These are phyloP conservation scores for Ephemerocybe angulata DNA, from an alignment of 768 basidiomycete species.

Conservation along the genomic window DNA sequence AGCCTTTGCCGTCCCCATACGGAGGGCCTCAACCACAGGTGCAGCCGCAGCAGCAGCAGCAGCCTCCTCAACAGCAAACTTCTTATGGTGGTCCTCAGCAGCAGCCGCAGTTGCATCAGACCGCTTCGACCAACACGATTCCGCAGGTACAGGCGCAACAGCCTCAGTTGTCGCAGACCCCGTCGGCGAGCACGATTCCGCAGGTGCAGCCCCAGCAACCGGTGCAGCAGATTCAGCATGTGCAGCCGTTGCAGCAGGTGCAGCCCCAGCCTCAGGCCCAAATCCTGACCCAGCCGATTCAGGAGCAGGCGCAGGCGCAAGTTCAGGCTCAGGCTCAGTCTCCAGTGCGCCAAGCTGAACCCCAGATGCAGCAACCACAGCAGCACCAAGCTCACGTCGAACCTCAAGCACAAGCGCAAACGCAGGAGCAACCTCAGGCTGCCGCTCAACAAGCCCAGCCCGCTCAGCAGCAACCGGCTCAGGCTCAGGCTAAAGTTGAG, in stretches of 20 bases:
- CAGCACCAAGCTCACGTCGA: background rate
- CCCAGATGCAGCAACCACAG: background rate
- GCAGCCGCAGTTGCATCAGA: background rate
- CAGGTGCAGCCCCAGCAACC: background rate
- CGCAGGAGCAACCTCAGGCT: constrained; percentile 15
- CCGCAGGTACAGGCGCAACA: background rate
- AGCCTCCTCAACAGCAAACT: constrained; percentile 15
- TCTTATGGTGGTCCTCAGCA: background rate
- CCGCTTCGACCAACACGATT: background rate
- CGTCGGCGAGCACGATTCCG: background rate
- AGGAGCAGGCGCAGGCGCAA: constrained; percentile 15
- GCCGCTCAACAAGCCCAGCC: constrained; percentile 7
- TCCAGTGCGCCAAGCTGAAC: constrained; percentile 9
- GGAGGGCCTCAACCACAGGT: background rate
- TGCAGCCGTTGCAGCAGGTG: background rate
- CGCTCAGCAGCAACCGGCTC: constrained; percentile 11
- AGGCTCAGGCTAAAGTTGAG: constrained; percentile 6
- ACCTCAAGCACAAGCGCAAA: background rate
- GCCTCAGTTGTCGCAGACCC: background rate
- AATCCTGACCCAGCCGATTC: constrained; percentile 12
- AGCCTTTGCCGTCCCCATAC: background rate
- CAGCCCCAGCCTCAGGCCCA: constrained; percentile 14
- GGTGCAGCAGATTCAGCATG: background rate
- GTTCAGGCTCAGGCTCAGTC: background rate
- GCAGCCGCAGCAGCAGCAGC: constrained; percentile 10